phyloP scores from a whole-genome alignment of 2,329 filamentous ascomycete species.

The Trichoderma sp. region DNA sequence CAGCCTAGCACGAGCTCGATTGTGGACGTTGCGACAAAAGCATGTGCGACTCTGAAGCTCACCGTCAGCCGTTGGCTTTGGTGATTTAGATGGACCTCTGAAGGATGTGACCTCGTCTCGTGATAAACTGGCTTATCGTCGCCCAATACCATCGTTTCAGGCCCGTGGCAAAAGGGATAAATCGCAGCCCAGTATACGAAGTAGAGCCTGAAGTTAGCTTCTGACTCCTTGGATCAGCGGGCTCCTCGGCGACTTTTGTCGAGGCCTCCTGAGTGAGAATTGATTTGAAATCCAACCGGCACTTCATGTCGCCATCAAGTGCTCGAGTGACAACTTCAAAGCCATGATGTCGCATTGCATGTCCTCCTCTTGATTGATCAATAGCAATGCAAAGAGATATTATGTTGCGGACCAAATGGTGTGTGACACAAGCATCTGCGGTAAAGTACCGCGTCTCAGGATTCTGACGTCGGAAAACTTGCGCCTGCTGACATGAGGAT shows the following conservation, averaged over 20 bases:
- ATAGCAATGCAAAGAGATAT: not conserved
- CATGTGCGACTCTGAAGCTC: not conserved
- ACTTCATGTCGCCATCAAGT: slow-evolving; percentile 10
- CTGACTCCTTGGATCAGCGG: not conserved
- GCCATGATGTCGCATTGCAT: slow-evolving; percentile 9
- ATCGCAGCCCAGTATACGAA: not conserved
- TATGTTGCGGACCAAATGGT: not conserved
- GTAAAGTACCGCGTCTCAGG: not conserved
- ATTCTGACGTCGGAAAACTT: not conserved
- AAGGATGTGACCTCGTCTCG: not conserved
- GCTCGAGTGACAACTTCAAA: not conserved
- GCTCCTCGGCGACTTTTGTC: slow-evolving; percentile 1
- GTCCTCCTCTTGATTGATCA: not conserved
- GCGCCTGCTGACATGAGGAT: not conserved
- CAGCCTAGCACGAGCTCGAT: slow-evolving; percentile 4
- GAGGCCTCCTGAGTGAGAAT: not conserved
- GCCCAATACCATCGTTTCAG: not conserved
- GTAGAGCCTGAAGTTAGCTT: not conserved
- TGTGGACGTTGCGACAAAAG: not conserved
- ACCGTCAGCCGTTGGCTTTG: not conserved
- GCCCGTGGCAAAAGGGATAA: not conserved
- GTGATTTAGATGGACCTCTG: not conserved
- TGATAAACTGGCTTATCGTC: not conserved
- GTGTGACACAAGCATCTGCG: not conserved
- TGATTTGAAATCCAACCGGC: not conserved